Evolutionary conservation across 169 alveolate species (phyloP).

Genomic region (Ophryocystis elektroscirrha): DNA sequence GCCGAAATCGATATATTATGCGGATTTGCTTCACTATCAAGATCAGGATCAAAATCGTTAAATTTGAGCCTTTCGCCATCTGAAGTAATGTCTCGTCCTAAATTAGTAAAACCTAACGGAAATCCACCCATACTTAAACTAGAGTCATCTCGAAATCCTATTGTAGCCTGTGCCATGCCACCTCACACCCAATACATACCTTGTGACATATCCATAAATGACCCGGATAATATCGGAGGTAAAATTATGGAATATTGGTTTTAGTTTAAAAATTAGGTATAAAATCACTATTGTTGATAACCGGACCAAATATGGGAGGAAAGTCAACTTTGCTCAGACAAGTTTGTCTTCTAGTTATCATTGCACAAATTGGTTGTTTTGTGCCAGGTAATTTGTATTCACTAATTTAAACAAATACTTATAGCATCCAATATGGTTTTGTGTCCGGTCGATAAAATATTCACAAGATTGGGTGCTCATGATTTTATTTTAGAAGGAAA

Average conservation of each 20-base stretch:
- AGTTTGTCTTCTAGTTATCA: conserved; percentile 69
- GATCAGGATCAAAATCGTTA: no score
- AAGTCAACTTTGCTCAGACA: conserved; percentile 89
- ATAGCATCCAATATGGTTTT: conserved; percentile 27
- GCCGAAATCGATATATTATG: no score
- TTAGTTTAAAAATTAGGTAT: no score
- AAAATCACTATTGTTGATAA: conserved; percentile 70
- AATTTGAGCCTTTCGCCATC: no score
- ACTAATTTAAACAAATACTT: neutral
- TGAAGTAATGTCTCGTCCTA: no score
- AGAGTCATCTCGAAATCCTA: no score
- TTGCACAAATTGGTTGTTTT: conserved; percentile 93
- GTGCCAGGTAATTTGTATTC: conserved; percentile 66
- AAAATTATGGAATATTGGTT: no score
- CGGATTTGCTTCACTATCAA: no score
- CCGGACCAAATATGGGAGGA: conserved; percentile 99
- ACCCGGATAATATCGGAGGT: conserved; percentile 12
- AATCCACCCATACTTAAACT: no score
- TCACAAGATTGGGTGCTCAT: conserved; percentile 94
- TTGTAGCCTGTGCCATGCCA: no score
- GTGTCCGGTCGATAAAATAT: conserved; percentile 83
- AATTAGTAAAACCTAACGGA: no score
- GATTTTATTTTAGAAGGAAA: conserved; percentile 90
- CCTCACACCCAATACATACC: conserved; percentile 36
- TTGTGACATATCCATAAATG: conserved; percentile 34